Conservation (phyloP, 2,329 filamentous ascomycete genomes). For the Colletotrichum sp. region DNA sequence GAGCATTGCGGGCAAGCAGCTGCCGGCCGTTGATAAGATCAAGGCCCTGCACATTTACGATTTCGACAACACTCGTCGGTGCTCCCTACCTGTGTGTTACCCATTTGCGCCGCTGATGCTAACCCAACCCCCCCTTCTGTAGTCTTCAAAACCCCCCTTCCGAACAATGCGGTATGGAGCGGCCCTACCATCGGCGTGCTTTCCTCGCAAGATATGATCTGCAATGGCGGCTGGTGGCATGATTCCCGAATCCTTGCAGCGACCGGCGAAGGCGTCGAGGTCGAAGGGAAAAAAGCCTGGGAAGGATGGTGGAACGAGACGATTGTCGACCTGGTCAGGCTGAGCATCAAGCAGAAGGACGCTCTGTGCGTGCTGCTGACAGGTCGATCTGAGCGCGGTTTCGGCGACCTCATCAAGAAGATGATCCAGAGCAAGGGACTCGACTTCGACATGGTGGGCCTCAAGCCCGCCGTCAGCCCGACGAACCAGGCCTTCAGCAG, state of each 20-base stretch:
- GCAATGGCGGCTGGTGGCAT: constrained; percentile 96
- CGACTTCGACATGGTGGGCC: constrained; percentile 84
- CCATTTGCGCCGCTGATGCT: not conserved
- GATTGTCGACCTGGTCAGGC: constrained; percentile 77
- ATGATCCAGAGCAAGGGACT: constrained; percentile 81
- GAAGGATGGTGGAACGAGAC: constrained; percentile 96
- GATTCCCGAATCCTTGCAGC: constrained; percentile 84
- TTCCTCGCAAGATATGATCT: constrained; percentile 75
- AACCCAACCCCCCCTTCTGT: not conserved
- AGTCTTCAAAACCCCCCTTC: constrained; percentile 92
- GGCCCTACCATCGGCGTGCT: constrained; percentile 77
- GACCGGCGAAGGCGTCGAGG: constrained; percentile 81
- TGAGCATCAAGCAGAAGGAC: constrained; percentile 85
- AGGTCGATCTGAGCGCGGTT: constrained; percentile 79
- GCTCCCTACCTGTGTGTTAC: not conserved
- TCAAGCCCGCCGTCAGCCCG: constrained; percentile 87
- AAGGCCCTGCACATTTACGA: constrained; percentile 91
- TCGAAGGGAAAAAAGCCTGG: constrained; percentile 86
- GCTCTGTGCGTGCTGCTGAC: constrained; percentile 87
- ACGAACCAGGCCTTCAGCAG: constrained; percentile 77
- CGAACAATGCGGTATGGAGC: constrained; percentile 89
- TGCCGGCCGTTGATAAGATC: constrained; percentile 70
- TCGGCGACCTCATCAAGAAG: constrained; percentile 78
- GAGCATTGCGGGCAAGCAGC: constrained; percentile 76
- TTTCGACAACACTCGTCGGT: constrained; percentile 88